phyloP scores from a whole-genome alignment of 495 filamentous ascomycete genomes.

The Astrothelium subdiscretum region DNA sequence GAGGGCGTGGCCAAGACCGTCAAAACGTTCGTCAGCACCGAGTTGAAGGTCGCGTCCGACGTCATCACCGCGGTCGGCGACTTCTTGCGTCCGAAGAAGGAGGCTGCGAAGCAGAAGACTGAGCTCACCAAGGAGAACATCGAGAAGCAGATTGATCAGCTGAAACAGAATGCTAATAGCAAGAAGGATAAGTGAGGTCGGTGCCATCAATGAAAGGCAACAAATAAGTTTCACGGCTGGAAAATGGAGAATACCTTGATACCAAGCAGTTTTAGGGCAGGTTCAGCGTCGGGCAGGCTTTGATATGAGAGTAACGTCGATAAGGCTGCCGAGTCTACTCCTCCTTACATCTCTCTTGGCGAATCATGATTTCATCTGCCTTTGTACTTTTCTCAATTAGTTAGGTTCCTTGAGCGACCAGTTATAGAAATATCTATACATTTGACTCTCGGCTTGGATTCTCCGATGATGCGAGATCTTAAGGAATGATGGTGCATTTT shows the following conservation, averaged over 20 bases:
- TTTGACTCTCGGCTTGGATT: not conserved
- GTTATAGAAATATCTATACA: not conserved
- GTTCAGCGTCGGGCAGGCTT: not conserved
- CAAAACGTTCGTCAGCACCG: slow-evolving; percentile 66
- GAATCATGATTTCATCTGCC: not conserved
- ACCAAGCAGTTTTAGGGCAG: not conserved
- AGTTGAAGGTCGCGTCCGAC: slow-evolving; percentile 60
- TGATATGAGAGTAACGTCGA: not conserved
- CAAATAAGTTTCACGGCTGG: too few species aligned
- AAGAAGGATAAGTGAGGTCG: not conserved
- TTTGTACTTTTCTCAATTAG: not conserved
- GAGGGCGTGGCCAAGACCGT: slow-evolving; percentile 53
- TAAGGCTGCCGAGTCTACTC: not conserved
- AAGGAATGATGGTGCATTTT: not conserved
- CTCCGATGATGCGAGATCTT: not conserved
- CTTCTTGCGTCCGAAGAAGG: slow-evolving; percentile 34
- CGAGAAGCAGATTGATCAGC: slow-evolving; percentile 5
- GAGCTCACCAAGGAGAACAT: slow-evolving; percentile 8
- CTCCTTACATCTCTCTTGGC: not conserved
- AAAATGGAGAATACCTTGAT: not conserved
- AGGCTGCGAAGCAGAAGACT: slow-evolving; percentile 17
- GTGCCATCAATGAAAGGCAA: not conserved
- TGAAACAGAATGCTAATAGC: slow-evolving; percentile 6
- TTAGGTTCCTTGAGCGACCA: not conserved
- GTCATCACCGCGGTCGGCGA: slow-evolving; percentile 45